A percentile compares a stretch with the other conserved stretches of the same genome.
Evolutionary conservation across 2,329 filamentous ascomycete species (phyloP).

Genomic region (Pseudomassariella vexata): DNA sequence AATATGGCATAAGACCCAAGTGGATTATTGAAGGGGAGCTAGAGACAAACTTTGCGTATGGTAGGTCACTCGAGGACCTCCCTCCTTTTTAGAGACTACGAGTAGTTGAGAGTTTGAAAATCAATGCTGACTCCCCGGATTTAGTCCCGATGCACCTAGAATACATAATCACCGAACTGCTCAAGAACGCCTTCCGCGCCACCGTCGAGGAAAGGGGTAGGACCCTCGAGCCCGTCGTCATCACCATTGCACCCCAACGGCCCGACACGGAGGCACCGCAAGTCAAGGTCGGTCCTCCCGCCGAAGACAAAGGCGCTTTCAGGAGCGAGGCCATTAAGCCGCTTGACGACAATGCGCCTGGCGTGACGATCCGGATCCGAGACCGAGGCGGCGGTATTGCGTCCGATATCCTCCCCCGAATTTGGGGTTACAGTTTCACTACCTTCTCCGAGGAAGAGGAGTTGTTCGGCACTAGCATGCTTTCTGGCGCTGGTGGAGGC

Average conservation of each 20-base stretch:
- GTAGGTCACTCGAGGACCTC: too few relatives aligned
- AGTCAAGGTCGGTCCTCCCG: constrained; percentile 28
- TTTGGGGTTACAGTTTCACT: constrained; percentile 97
- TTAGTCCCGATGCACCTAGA: constrained; percentile 95
- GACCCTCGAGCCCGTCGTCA: constrained; percentile 77
- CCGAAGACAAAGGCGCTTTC: constrained; percentile 33
- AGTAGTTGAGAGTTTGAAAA: too few relatives aligned
- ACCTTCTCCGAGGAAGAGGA: constrained; percentile 72
- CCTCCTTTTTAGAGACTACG: too few relatives aligned
- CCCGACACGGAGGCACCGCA: constrained; percentile 22
- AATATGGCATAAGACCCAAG: constrained; percentile 81
- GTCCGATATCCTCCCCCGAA: constrained; percentile 74
- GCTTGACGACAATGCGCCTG: constrained; percentile 63
- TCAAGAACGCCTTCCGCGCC: constrained; percentile 95
- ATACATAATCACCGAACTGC: constrained; percentile 92
- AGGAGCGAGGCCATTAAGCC: constrained; percentile 45
- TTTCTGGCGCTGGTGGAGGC: constrained; percentile 66
- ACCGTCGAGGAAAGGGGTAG: constrained; percentile 79
- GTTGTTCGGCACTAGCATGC: constrained; percentile 48
- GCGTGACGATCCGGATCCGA: constrained; percentile 90
- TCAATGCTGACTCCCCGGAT: too few relatives aligned
- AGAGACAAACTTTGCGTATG: constrained; percentile 83
- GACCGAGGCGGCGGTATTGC: constrained; percentile 93
- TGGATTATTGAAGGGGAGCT: constrained; percentile 80
- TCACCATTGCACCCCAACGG: constrained; percentile 78